phyloP scores from a whole-genome alignment of 441 rosid genomes.

The Pelargonium australe region DNA sequence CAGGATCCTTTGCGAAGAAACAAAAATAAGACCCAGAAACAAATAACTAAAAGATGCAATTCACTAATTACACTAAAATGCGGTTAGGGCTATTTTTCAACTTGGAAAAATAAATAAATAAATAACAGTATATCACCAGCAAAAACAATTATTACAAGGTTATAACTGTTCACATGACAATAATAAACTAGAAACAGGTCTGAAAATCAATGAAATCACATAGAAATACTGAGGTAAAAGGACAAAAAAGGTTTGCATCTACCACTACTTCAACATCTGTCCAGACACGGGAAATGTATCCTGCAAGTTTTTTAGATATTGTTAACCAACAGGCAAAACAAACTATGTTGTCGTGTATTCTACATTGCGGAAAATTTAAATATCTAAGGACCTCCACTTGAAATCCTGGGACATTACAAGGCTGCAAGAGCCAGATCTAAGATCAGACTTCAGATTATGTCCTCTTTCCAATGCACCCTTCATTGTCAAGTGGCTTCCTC shows the following conservation, averaged over 20 bases:
- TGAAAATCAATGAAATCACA: neutral
- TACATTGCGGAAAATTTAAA: too few species aligned
- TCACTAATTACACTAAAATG: neutral
- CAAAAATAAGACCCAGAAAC: neutral
- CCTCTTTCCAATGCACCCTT: constrained; percentile 4
- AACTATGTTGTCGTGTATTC: neutral
- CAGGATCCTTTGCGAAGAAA: constrained; percentile 43
- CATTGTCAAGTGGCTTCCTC: neutral
- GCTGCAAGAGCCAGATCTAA: neutral
- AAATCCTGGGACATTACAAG: neutral
- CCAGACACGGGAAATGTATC: neutral
- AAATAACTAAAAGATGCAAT: neutral
- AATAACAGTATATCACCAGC: neutral
- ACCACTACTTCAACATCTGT: neutral
- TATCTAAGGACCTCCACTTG: neutral
- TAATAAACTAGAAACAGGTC: neutral
- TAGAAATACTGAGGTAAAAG: neutral
- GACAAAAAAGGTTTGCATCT: neutral
- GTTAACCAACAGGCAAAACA: neutral
- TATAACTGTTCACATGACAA: neutral
- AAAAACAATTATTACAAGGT: neutral
- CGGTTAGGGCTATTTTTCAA: neutral
- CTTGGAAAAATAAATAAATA: too few species aligned
- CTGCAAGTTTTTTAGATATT: neutral
- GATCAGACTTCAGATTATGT: neutral